phyloP scores from a whole-genome alignment of 2,329 filamentous ascomycete genomes.

The Sphaerulina musiva region DNA sequence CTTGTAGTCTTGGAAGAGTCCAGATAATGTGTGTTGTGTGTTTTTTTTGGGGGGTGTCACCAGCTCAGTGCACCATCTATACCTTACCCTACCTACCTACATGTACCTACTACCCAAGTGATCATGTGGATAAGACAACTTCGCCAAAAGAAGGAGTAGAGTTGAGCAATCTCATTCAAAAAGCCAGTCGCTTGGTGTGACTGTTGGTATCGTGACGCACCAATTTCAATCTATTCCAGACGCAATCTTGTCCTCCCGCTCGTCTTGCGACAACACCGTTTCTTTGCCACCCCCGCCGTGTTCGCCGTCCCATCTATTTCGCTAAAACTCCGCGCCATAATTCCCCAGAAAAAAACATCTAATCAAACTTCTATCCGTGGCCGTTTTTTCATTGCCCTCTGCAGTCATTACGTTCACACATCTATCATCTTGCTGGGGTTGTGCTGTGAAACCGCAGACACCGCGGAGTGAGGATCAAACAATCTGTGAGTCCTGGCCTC shows the following conservation, averaged over 20 bases:
- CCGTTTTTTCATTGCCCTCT: background rate
- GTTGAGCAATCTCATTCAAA: slow-evolving; percentile 2
- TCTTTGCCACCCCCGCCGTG: slow-evolving; percentile 10
- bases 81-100: background rate
- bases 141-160: background rate
- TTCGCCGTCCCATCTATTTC: slow-evolving; percentile 26
- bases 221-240: slow-evolving; percentile 3
- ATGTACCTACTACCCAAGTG: background rate
- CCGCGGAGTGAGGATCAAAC: background rate
- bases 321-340: slow-evolving; percentile 25
- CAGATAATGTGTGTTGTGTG: background rate
- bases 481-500: background rate
- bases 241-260: slow-evolving; percentile 9
- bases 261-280: slow-evolving; percentile 22
- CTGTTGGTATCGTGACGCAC: slow-evolving; percentile 16
- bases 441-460: slow-evolving; percentile 2
- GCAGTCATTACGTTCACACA: background rate
- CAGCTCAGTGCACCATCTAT: too few species aligned
- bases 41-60: too few species aligned
- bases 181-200: slow-evolving; percentile 5
- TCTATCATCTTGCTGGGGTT: slow-evolving; percentile 7
- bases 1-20: too few species aligned
- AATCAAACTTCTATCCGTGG: slow-evolving; percentile 2
- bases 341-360: slow-evolving; percentile 4
- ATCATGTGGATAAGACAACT: background rate